Conservation (phyloP, 371 early-diverging fungal genomes). For the Mortierella polycephala region DNA sequence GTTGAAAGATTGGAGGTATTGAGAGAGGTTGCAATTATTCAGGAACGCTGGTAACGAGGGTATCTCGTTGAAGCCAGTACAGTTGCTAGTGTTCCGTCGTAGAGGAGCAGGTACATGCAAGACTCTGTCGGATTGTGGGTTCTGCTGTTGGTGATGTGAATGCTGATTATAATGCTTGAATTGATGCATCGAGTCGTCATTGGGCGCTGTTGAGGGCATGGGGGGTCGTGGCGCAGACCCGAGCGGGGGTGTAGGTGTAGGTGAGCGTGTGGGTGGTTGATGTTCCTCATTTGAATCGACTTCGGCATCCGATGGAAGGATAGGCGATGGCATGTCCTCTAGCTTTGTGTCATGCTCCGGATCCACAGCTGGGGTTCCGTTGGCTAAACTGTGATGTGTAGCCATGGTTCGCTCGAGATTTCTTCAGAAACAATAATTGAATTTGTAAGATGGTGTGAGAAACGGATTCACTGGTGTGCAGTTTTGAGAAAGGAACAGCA, state of each 20-base stretch:
- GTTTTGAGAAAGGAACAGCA: too few relatives aligned
- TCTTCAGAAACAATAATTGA: too few relatives aligned
- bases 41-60: slow-evolving; percentile 55
- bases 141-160: slow-evolving; percentile 6
- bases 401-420: slow-evolving; percentile 16
- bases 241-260: slow-evolving; percentile 21
- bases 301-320: slow-evolving; percentile 39
- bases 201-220: not conserved
- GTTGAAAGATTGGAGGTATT: slow-evolving; percentile 59
- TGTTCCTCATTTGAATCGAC: slow-evolving; percentile 34
- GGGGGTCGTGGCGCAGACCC: not conserved
- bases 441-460: too few relatives aligned
- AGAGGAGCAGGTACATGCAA: slow-evolving; percentile 41
- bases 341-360: slow-evolving; percentile 2
- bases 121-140: slow-evolving; percentile 5
- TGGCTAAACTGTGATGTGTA: slow-evolving; percentile 13
- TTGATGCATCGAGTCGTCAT: not conserved
- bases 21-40: slow-evolving; percentile 55
- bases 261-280: slow-evolving; percentile 32
- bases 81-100: slow-evolving; percentile 45
- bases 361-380: slow-evolving; percentile 7
- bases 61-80: slow-evolving; percentile 41
- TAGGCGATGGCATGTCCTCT: slow-evolving; percentile 37
- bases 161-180: slow-evolving; percentile 1
- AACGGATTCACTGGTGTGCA: too few relatives aligned